Conservation (phyloP, 345 rosid species). For the Salix brachista region DNA sequence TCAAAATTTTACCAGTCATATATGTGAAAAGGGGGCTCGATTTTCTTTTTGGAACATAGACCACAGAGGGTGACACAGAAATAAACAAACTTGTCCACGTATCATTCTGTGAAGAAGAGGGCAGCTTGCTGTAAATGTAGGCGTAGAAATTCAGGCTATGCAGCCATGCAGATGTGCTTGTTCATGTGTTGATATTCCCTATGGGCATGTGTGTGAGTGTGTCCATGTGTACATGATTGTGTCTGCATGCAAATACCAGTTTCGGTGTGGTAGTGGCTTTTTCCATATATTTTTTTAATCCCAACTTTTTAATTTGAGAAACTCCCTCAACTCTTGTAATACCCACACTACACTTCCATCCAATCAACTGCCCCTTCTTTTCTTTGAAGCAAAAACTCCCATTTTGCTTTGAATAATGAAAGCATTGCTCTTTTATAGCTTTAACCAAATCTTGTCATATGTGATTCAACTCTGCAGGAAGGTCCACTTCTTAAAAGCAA, state of each 20-base stretch:
- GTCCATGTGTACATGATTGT: too few species aligned
- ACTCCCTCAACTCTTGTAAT: not conserved
- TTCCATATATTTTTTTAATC: too few species aligned
- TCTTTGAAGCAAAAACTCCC: not conserved
- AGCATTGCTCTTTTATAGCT: not conserved
- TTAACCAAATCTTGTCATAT: slow-evolving; percentile 8
- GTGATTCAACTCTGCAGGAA: slow-evolving; percentile 49
- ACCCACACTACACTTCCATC: not conserved
- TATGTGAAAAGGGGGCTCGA: not conserved
- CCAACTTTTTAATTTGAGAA: not conserved
- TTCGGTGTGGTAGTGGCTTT: not conserved
- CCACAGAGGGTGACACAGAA: not conserved
- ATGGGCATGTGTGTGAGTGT: not conserved
- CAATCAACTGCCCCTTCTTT: not conserved
- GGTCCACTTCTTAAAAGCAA: slow-evolving; percentile 89
- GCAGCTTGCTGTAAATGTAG: not conserved
- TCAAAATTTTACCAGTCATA: not conserved
- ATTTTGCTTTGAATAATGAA: not conserved
- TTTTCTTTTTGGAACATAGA: not conserved
- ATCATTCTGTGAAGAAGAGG: not conserved
- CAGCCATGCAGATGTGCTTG: not conserved
- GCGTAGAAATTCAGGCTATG: not conserved
- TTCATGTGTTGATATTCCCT: not conserved
- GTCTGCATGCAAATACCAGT: not conserved
- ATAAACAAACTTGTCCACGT: not conserved